Evolutionary conservation across 768 basidiomycete genomes (phyloP), one percentile per base, ranked within the genome.

Genomic region (Daedaleopsis nitida): DNA sequence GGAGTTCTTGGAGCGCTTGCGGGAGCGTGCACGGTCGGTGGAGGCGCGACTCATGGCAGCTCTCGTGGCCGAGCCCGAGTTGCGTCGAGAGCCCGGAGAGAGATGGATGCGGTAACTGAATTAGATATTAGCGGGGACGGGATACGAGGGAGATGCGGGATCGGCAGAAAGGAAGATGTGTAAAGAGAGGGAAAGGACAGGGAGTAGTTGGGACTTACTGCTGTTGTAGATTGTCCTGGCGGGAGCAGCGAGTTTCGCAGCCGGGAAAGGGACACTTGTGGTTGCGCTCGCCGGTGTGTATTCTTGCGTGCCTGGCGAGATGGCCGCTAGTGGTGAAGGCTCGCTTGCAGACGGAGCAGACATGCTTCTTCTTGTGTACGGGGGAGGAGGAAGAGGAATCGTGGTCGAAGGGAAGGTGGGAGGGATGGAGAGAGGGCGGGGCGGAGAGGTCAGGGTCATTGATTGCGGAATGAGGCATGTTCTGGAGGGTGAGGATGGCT

Each of bases 181-280:
- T 39, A 42, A 42, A 38, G 52, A n/a, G 21, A 23, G 43, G 54
- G 8, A 45, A 47, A 19, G 44, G 23, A 35, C 11, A 1, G 27
- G 45, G 51, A 32, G 57, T 52, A 9, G 34, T 37, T 35, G 12
- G 27, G 11, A 80, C 82, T 77, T 66, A 83, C 82, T 83, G 82
- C 65, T 83, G 82, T 65, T 83, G 86, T 17, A 96, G 81, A 66
- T 96, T 96, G 68, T 96, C 94, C 73, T 94, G 92, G 37, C 94
- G 80, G 12, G 91, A 93, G 66, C 94, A 96, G 17, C 91, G 82
- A 1, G 93, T 95, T 68, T 94, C 91, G 73, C 94, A 96, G 23
- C 93, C 94, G n/a, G 94, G 94, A 77, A 93, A 96, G 37, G 94
- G 94, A 70, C 94, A 96, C 61, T 87, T 91, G 78, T 95, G 92